Base-by-base conservation (phyloP, 2,329 filamentous ascomycete genomes). In the Berkeleyomyces rouxiae region DNA sequence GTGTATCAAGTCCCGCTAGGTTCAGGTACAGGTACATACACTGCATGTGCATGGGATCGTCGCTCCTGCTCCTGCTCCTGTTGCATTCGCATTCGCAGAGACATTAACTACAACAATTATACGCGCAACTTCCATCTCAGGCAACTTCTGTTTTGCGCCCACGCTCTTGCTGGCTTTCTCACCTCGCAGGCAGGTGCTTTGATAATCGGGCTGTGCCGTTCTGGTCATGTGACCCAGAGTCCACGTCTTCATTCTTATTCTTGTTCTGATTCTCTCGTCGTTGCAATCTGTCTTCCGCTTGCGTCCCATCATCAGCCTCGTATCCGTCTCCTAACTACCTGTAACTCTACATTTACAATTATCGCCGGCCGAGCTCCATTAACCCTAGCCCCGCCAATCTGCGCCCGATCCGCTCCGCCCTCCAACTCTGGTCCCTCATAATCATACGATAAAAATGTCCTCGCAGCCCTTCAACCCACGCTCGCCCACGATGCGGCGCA, bases 401-500 rank as follows among this genome's bases (percentile, higher is more conserved):
- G 23, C 23, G 23, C 23, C 23, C 2, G 23, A 23, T 23, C 23
- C 23, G 23, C 23, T 23, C 23, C 2, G 23, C 23, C 23, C 23
- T 23, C 23, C 23, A 23, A 9, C 33, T 55, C 4, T 36, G 7
- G 13, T 23, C 44, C 23, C 44, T n/a, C 23, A 13, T 47, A 7
- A 7, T 13, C 44, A 7, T 2, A 2, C 10, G 3, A 9, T 16
- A 6, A 57, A 10, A 65, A 78, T 77, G 75, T 71, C 75, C 49
- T 74, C 74, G 2, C 68, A 73, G 47, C 76, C 77, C 67, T 74
- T 87, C 76, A 89, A 86, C 72, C 82, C 85, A 68, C 90, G 89
- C 71, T 90, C 86, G 66, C 88, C 88, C 51, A 92, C 88, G 37
- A 88, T 93, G 71, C 86, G 87, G 74, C 87, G 88, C 71, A 93